Evolutionary conservation across 768 basidiomycete genomes (phyloP).

Genomic region (Tylopilus intermedius): DNA sequence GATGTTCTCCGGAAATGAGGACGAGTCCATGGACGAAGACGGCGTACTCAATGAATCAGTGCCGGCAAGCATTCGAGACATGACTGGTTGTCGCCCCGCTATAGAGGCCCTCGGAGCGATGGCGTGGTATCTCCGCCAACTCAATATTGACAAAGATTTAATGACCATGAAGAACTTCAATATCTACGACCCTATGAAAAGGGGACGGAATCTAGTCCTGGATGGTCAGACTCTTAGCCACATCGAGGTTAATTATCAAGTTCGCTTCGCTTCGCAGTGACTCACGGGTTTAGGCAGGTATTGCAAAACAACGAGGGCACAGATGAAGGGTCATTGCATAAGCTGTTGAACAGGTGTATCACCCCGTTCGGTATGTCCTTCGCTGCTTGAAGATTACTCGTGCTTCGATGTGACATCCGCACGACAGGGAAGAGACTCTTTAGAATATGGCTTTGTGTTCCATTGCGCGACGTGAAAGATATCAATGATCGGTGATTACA

Average conservation of each 20-base stretch:
- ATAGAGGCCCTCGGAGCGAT: slow-evolving; percentile 87
- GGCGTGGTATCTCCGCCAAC: slow-evolving; percentile 90
- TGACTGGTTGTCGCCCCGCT: slow-evolving; percentile 60
- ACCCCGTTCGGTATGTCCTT: slow-evolving; percentile 76
- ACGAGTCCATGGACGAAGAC: slow-evolving; percentile 46
- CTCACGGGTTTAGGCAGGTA: slow-evolving; percentile 43
- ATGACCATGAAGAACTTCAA: slow-evolving; percentile 97
- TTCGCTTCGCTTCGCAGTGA: not conserved
- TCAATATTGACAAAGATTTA: slow-evolving; percentile 95
- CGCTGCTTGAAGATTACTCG: slow-evolving; percentile 4
- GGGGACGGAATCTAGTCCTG: slow-evolving; percentile 77
- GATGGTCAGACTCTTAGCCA: slow-evolving; percentile 96
- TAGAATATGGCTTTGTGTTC: slow-evolving; percentile 94
- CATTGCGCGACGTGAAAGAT: slow-evolving; percentile 70
- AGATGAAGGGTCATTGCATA: slow-evolving; percentile 82
- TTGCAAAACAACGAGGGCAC: slow-evolving; percentile 91
- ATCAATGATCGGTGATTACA: slow-evolving; percentile 78
- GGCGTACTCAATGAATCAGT: slow-evolving; percentile 33
- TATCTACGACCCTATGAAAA: slow-evolving; percentile 91
- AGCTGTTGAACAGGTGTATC: slow-evolving; percentile 74
- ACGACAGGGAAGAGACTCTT: slow-evolving; percentile 86
- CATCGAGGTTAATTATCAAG: slow-evolving; percentile 61
- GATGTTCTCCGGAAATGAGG: slow-evolving; percentile 51
- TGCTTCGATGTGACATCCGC: slow-evolving; percentile 8
- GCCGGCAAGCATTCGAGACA: slow-evolving; percentile 70